Base-by-base conservation (phyloP, 1,284 basidiomycete species). In the Leucoagaricus sp. region DNA sequence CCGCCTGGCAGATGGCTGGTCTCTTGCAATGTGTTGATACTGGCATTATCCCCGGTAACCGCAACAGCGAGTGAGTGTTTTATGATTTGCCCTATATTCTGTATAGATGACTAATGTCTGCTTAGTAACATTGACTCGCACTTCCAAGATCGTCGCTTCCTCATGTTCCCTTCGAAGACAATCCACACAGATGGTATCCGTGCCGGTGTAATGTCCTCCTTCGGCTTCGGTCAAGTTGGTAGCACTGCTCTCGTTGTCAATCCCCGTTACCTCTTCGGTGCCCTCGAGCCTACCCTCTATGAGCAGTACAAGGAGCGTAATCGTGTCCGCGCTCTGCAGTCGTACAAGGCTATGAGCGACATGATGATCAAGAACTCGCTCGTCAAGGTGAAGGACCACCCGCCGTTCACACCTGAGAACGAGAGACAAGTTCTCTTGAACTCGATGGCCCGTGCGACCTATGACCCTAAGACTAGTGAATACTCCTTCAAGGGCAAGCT, bases 171-270 rank as follows among this genome's bases (percentile, higher is more conserved):
- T 10, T 99, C 96, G 42, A 95, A 92, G 75, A 85, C 94, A 3
- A 94, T 99, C 66, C 85, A 94, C 69, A 96, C 95, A 5, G 93
- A 96, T 64, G 93, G 93, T 59, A 89, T 98, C 66, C 89, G 91
- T 60, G 91, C 91, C 49, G 94, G 93, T 75, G 81, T 94, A 60
- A 91, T 96, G 82, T 98, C 96, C 3, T 98, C 95, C 17, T 99
- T 99, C 78, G 97, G 97, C 66, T 99, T 99, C 81, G 97, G 96
- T 67, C 97, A 99, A 84, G 96, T 98, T 63, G 97, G 96, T 61
- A 97, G 96, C 60, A 93, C 90, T 60, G 90, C 87, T 48, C 82
- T 96, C 61, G 79, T 98, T 64, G 72, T 99, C 56, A 89, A 99
- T 74, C 94, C 97, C 50, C 91, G 93, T 63, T 94, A 94, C 78